A percentile compares a stretch with the other conserved stretches of the same genome.
Evolutionary conservation across 2,329 filamentous ascomycete genomes (phyloP).

Genomic region (Fusarium sp.): DNA sequence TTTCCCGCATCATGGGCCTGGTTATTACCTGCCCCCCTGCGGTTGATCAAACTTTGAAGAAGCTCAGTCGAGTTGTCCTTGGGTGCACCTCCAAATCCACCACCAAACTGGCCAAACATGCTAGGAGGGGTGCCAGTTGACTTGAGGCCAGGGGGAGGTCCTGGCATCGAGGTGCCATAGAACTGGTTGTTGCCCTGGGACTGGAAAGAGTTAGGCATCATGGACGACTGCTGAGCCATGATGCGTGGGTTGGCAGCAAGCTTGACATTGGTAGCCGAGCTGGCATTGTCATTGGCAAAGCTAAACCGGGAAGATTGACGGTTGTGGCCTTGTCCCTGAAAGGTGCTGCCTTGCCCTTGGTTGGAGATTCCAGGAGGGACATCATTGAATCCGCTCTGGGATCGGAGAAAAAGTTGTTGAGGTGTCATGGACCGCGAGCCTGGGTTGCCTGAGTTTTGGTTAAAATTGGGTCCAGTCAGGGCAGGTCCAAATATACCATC

Average conservation of each 20-base stretch:
- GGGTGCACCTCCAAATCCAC: slow-evolving; percentile 73
- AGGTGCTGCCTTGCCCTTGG: slow-evolving; percentile 53
- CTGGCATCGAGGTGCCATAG: slow-evolving; percentile 87
- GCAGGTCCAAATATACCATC: slow-evolving; percentile 67
- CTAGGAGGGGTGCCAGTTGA: slow-evolving; percentile 93
- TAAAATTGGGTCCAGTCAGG: slow-evolving; percentile 60
- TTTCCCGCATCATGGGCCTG: slow-evolving; percentile 88
- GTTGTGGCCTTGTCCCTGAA: slow-evolving; percentile 75
- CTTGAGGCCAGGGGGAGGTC: slow-evolving; percentile 94
- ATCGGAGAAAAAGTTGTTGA: slow-evolving; percentile 78
- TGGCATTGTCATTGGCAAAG: slow-evolving; percentile 81
- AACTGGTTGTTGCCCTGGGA: slow-evolving; percentile 75
- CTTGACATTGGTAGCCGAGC: slow-evolving; percentile 70
- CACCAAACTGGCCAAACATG: slow-evolving; percentile 94
- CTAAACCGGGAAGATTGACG: slow-evolving; percentile 89
- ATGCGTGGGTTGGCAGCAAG: slow-evolving; percentile 81
- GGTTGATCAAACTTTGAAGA: slow-evolving; percentile 84
- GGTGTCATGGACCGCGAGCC: slow-evolving; percentile 80
- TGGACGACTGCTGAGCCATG: slow-evolving; percentile 87
- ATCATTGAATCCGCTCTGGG: slow-evolving; percentile 69
- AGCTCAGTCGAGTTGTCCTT: slow-evolving; percentile 76
- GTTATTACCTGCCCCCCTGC: slow-evolving; percentile 73
- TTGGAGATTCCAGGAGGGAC: slow-evolving; percentile 69
- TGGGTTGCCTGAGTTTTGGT: slow-evolving; percentile 62
- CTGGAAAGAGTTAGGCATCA: slow-evolving; percentile 79